Percentiles rank a stretch among this genome's conserved stretches.
Conservation (phyloP, 176 grass and related monocot genomes). For the Puccinellia tenuiflora region DNA sequence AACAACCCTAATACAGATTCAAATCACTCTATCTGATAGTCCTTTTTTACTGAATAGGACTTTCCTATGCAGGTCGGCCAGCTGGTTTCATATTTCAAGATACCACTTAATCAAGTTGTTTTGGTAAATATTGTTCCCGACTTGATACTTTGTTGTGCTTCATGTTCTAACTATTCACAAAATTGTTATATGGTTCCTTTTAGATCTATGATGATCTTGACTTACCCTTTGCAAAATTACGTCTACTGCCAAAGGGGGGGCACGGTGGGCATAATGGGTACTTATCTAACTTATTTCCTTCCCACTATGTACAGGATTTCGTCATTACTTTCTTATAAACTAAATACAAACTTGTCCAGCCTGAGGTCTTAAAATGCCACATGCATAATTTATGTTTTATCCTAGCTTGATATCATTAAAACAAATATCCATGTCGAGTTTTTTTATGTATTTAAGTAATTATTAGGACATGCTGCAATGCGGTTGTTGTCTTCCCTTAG, state of each 20-base stretch:
- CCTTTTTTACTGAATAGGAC: neutral
- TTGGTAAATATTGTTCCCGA: conserved; percentile 43
- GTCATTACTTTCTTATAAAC: neutral
- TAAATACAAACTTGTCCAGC: neutral
- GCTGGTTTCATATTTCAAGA: conserved; percentile 86
- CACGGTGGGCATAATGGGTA: conserved; percentile 96
- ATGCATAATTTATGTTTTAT: neutral
- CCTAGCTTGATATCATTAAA: neutral
- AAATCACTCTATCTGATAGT: neutral
- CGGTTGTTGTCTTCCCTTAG: neutral
- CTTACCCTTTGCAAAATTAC: conserved; percentile 81
- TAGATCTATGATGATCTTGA: conserved; percentile 94
- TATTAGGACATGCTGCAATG: neutral
- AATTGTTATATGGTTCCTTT: conserved; percentile 19
- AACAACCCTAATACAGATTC: conserved; percentile 3
- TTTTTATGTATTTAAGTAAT: neutral
- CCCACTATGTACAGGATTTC: neutral
- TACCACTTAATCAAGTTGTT: conserved; percentile 88
- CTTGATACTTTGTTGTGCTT: neutral
- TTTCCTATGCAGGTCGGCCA: conserved; percentile 59
- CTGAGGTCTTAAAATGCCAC: neutral
- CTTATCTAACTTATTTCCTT: neutral
- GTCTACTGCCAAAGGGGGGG: conserved; percentile 81
- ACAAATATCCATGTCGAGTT: neutral
- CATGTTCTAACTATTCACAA: neutral